A percentile compares a stretch with the other conserved stretches of the same genome.
phyloP scores from a whole-genome alignment of 2,329 filamentous ascomycete genomes.

The Pestalotiopsis sp. region DNA sequence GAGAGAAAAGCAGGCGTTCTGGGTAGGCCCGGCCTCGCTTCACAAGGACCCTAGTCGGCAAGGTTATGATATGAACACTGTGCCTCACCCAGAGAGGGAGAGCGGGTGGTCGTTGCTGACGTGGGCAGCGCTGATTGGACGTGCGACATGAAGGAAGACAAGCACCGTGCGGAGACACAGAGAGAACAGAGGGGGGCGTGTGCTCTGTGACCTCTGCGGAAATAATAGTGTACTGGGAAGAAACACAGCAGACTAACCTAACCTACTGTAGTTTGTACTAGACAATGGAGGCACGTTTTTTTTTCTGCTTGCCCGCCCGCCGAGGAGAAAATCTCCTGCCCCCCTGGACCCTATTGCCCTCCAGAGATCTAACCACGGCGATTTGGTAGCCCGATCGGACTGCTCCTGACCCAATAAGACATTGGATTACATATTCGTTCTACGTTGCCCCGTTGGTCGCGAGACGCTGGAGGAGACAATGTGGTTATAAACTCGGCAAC shows the following conservation, averaged over 20 bases:
- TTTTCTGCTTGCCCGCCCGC: not conserved
- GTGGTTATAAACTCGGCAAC: no score
- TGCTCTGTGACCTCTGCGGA: not conserved
- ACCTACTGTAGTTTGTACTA: no score
- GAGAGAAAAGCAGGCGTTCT: slow-evolving; percentile 16
- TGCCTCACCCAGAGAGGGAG: slow-evolving; percentile 12
- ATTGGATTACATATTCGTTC: not conserved
- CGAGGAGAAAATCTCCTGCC: not conserved
- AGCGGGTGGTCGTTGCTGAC: slow-evolving; percentile 32
- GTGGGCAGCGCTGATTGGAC: slow-evolving; percentile 35
- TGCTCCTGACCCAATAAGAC: not conserved
- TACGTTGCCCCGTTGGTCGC: not conserved
- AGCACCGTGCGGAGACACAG: slow-evolving; percentile 20
- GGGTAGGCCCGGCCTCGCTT: slow-evolving; percentile 21
- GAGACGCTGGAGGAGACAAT: not conserved
- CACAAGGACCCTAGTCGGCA: slow-evolving; percentile 16
- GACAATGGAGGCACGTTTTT: not conserved
- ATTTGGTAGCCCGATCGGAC: not conserved
- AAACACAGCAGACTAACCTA: no score
- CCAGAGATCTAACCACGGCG: not conserved
- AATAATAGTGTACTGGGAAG: not conserved
- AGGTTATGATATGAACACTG: slow-evolving; percentile 1
- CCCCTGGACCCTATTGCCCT: not conserved
- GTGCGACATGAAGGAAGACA: slow-evolving; percentile 18
- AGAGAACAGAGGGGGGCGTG: slow-evolving; percentile 12